A percentile compares a stretch with the other conserved stretches of the same genome.
These are phyloP conservation scores for Penicillium thymicola DNA, from an alignment of 2,329 filamentous ascomycete genomes.

Conservation along the genomic window DNA sequence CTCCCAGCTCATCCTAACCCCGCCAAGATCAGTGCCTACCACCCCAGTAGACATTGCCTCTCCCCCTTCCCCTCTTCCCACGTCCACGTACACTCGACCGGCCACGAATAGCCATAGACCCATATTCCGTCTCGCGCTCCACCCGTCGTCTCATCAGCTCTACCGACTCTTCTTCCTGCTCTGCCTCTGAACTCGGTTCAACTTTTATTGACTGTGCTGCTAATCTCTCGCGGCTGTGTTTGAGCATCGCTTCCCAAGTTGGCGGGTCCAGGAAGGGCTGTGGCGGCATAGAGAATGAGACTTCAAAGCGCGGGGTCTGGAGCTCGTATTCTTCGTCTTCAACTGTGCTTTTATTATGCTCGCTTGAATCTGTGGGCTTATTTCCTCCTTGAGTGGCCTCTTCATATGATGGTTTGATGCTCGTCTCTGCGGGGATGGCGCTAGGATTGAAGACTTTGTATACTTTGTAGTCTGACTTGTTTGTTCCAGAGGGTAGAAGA, in stretches of 20 bases:
- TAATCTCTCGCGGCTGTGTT: slow-evolving; percentile 11
- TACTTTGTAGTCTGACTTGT: neutral
- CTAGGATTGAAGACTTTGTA: slow-evolving; percentile 24
- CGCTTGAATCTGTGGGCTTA: neutral
- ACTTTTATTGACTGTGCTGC: slow-evolving; percentile 3
- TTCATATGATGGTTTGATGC: slow-evolving; percentile 12
- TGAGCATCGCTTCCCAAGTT: slow-evolving; percentile 32
- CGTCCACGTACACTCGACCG: slow-evolving; percentile 22
- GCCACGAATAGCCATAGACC: slow-evolving; percentile 33
- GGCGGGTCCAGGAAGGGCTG: slow-evolving; percentile 42
- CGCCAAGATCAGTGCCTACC: slow-evolving; percentile 1
- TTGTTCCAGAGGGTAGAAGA: slow-evolving; percentile 16
- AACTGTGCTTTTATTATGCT: neutral
- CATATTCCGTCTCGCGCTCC: slow-evolving; percentile 30
- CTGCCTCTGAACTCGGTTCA: neutral
- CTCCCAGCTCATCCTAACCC: neutral
- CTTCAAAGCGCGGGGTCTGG: slow-evolving; percentile 23
- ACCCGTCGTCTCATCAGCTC: slow-evolving; percentile 19
- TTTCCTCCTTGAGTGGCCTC: neutral
- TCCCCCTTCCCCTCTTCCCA: slow-evolving; percentile 16
- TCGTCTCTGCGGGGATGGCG: slow-evolving; percentile 18
- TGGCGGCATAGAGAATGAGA: slow-evolving; percentile 32
- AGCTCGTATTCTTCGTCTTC: neutral
- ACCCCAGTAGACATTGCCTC: slow-evolving; percentile 13
- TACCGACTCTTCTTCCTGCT: slow-evolving; percentile 7